These are phyloP conservation scores for Puya raimondii DNA, from an alignment of 176 grass and related monocot genomes.

Conservation along the genomic window DNA sequence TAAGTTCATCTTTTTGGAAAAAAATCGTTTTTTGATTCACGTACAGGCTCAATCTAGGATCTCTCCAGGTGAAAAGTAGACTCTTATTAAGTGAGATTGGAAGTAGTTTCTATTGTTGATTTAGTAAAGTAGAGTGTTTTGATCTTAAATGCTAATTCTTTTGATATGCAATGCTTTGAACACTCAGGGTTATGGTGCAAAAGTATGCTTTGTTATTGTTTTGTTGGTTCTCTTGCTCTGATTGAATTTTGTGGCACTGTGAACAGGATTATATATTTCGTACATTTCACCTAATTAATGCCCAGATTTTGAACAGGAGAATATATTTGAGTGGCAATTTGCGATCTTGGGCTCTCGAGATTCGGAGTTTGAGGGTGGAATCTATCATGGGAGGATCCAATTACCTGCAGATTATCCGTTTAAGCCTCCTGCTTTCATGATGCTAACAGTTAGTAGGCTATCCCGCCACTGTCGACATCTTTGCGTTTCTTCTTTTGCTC, in stretches of 20 bases:
- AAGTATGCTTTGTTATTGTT: too few species aligned
- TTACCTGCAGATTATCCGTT: conserved; percentile 89
- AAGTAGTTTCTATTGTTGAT: too few species aligned
- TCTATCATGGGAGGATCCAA: conserved; percentile 94
- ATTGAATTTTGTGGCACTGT: background rate
- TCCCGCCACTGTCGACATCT: background rate
- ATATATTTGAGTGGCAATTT: conserved; percentile 99
- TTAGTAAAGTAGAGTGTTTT: too few species aligned
- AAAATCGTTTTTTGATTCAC: too few species aligned
- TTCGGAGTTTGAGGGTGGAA: conserved; percentile 93
- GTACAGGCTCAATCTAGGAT: too few species aligned
- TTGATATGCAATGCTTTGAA: too few species aligned
- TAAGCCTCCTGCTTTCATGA: conserved; percentile 96
- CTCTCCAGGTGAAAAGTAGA: too few species aligned
- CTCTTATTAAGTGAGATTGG: too few species aligned
- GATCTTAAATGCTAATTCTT: too few species aligned
- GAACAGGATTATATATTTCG: background rate
- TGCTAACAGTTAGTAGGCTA: conserved; percentile 53
- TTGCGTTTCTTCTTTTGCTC: conserved; percentile 7
- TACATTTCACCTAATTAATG: background rate
- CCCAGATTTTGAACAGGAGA: conserved; percentile 37
- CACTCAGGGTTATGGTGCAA: too few species aligned
- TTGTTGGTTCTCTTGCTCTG: too few species aligned
- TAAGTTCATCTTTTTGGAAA: too few species aligned
- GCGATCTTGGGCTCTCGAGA: conserved; percentile 74